A percentile compares a stretch with the other conserved stretches of the same genome.
Evolutionary conservation across 2,329 filamentous ascomycete genomes (phyloP).

Genomic region (Cladobotryum mycophilum): DNA sequence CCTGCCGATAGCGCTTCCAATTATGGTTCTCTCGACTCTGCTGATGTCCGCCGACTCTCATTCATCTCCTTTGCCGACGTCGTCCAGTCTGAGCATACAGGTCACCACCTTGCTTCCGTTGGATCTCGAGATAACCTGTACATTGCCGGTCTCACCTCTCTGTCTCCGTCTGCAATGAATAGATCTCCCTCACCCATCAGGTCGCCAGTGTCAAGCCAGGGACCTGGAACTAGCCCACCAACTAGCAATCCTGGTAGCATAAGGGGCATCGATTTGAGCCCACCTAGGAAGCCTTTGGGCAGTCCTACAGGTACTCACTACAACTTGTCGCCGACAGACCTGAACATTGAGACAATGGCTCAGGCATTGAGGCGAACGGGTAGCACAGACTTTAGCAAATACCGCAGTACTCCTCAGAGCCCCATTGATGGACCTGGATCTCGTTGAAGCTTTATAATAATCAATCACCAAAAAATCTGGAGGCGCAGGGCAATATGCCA

Average conservation of each 20-base stretch:
- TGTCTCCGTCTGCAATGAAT: slow-evolving; percentile 46
- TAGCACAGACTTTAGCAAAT: slow-evolving; percentile 65
- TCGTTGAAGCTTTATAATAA: slow-evolving; percentile 17
- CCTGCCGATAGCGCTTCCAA: slow-evolving; percentile 60
- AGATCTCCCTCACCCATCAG: slow-evolving; percentile 75
- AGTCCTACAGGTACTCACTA: slow-evolving; percentile 56
- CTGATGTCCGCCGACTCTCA: slow-evolving; percentile 75
- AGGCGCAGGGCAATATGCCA: not conserved
- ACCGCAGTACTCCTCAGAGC: slow-evolving; percentile 52
- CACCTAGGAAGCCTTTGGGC: slow-evolving; percentile 51
- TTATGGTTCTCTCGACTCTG: slow-evolving; percentile 67
- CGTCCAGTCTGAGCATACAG: slow-evolving; percentile 74
- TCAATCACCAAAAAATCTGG: not conserved
- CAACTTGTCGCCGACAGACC: slow-evolving; percentile 51
- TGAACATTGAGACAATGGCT: slow-evolving; percentile 90
- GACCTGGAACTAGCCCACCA: slow-evolving; percentile 62
- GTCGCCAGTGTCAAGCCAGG: slow-evolving; percentile 70
- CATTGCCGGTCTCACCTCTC: slow-evolving; percentile 58
- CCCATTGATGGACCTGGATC: slow-evolving; percentile 41
- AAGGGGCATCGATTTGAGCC: slow-evolving; percentile 67
- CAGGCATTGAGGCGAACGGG: slow-evolving; percentile 81
- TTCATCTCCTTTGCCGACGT: slow-evolving; percentile 98
- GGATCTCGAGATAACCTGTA: slow-evolving; percentile 65
- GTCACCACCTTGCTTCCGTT: slow-evolving; percentile 40
- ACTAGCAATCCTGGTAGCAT: slow-evolving; percentile 70